Base-by-base conservation (phyloP, 345 rosid species). In the Populus deltoides region DNA sequence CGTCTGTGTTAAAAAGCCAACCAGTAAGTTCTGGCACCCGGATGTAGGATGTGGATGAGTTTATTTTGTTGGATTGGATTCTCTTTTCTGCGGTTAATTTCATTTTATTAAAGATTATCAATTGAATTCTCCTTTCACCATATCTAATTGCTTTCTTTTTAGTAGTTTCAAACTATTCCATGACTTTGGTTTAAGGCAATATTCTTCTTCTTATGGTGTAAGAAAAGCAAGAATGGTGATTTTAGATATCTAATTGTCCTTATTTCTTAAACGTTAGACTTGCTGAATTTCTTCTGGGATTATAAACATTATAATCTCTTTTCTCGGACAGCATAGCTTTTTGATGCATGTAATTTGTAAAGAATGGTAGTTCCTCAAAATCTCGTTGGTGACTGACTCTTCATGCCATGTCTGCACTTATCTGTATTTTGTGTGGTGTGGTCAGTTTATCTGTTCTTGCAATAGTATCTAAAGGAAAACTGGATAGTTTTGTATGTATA, bases 1-100 rank as follows among this genome's bases (percentile, higher is more conserved):
- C 82, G 81, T 78, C 80, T 78, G 73, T 87, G 77, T 81, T 85
- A 62, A 79, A 78, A 83, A 72, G 81, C 72, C 75, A 80, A 66
- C 72, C 53, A 27, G 75, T 71, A 70, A 70, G 57, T 84, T 75
- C 68, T 83, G 70, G 79, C 36, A 25, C 67, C 78, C 69, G 71
- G 77, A 76, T 79, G 79, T 84, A 84, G 86, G 76, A 79, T 84
- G 82, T 82, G 83, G 83, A 81, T 82, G 85, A 80, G 80, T 73
- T 83, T 83, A 27, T 75, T 53, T 35, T 86, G 68, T 65, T 76
- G 79, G 84, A 29, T 55, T 72, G 80, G 77, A 78, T 66, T 71
- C 73, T 47, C 81, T 59, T 45, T 67, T 77, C 62, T 22, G 41
- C 76, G 68, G 35, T 71, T 66, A 62, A 72, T 67, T 75, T 55